These are phyloP conservation scores for Fusarium anguioides DNA, from an alignment of 2,329 filamentous ascomycete genomes.

Conservation along the genomic window DNA sequence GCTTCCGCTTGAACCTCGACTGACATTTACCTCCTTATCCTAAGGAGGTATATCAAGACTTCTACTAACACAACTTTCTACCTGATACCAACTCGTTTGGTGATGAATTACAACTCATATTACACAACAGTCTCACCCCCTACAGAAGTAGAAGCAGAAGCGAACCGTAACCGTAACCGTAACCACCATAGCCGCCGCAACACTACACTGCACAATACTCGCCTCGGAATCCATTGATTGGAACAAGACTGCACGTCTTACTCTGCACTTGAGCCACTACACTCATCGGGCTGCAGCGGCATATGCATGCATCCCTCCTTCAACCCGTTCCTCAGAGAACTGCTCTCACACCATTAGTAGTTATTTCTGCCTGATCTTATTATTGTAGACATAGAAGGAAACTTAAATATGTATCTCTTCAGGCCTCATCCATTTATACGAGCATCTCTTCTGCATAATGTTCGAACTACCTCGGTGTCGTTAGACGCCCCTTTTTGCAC, in stretches of 20 bases:
- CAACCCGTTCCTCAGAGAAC: slow-evolving; percentile 22
- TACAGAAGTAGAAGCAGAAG: slow-evolving; percentile 8
- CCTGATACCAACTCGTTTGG: background rate
- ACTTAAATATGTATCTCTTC: slow-evolving; percentile 40
- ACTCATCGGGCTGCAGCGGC: slow-evolving; percentile 38
- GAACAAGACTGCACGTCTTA: slow-evolving; percentile 29
- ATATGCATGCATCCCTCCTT: slow-evolving; percentile 40
- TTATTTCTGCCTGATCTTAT: slow-evolving; percentile 18
- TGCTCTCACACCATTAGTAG: slow-evolving; percentile 29
- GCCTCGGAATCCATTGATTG: slow-evolving; percentile 40
- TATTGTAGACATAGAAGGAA: slow-evolving; percentile 4
- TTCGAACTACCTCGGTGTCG: slow-evolving; percentile 14
- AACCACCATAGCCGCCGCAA: background rate
- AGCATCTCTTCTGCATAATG: slow-evolving; percentile 18
- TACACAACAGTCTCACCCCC: slow-evolving; percentile 35
- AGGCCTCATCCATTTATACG: slow-evolving; percentile 21
- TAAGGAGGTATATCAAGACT: background rate
- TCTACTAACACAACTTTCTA: background rate
- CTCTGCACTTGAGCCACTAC: slow-evolving; percentile 8
- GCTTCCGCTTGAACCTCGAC: too few relatives aligned
- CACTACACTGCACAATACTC: slow-evolving; percentile 13
- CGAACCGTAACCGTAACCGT: background rate
- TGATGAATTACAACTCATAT: slow-evolving; percentile 17
- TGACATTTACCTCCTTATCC: too few relatives aligned
- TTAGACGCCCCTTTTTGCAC: slow-evolving; percentile 27